phyloP scores from a whole-genome alignment of 768 basidiomycete species.

The Phanerochaete carnosa region DNA sequence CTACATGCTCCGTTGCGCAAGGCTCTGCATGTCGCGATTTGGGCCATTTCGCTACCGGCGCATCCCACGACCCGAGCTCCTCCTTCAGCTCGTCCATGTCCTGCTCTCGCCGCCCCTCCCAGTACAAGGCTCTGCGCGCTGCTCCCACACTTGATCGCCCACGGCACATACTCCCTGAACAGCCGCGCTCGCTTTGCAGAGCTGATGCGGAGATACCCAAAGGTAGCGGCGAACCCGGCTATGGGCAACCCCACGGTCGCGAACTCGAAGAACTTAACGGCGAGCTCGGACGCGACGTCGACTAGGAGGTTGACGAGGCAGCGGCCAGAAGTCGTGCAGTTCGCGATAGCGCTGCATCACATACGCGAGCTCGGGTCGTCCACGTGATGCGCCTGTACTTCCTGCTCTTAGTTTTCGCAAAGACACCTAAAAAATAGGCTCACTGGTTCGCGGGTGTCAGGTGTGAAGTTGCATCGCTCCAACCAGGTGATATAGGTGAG shows the following conservation, averaged over 20 bases:
- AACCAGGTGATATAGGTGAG: conserved; percentile 88
- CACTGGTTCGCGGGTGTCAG: conserved; percentile 91
- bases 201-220: conserved; percentile 75
- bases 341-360: conserved; percentile 98
- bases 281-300: conserved; percentile 86
- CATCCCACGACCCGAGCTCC: conserved; percentile 83
- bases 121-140: conserved; percentile 80
- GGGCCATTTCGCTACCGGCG: conserved; percentile 43
- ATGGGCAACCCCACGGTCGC: conserved; percentile 90
- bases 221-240: conserved; percentile 72
- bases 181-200: conserved; percentile 38
- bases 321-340: conserved; percentile 97
- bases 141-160: conserved; percentile 86
- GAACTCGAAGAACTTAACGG: conserved; percentile 93
- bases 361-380: conserved; percentile 93
- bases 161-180: conserved; percentile 83
- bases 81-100: conserved; percentile 77
- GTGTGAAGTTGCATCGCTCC: conserved; percentile 81
- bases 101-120: conserved; percentile 93
- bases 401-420: background rate
- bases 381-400: conserved; percentile 82
- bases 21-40: background rate
- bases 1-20: background rate
- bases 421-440: conserved; percentile 17
- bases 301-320: conserved; percentile 87